Conservation (phyloP, 768 basidiomycete genomes). For the Chiua virens region DNA sequence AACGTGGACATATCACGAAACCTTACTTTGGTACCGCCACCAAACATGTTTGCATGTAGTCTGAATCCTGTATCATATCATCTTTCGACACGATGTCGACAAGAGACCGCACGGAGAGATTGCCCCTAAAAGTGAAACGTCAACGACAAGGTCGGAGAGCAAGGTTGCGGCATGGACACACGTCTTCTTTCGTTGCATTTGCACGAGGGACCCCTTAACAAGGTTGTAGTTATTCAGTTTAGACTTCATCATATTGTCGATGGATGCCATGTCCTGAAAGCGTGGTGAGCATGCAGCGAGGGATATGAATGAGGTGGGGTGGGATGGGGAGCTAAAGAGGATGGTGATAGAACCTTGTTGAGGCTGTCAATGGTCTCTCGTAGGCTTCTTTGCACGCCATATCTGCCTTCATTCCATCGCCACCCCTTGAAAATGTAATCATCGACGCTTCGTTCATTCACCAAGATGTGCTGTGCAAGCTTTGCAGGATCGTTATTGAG, state of each 20-base stretch:
- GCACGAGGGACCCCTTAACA: conserved; percentile 87
- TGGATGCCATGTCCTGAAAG: conserved; percentile 81
- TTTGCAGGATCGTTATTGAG: conserved; percentile 84
- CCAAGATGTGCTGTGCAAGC: conserved; percentile 70
- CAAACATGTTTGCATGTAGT: conserved; percentile 89
- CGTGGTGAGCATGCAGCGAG: conserved; percentile 24
- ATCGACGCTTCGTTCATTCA: conserved; percentile 79
- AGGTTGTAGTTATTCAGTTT: conserved; percentile 92
- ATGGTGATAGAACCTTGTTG: conserved; percentile 61
- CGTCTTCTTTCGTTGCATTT: conserved; percentile 95
- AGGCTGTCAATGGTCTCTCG: conserved; percentile 83
- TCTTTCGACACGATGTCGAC: conserved; percentile 81
- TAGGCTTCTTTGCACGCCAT: conserved; percentile 78
- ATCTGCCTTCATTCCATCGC: conserved; percentile 94
- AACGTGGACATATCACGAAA: conserved; percentile 10
- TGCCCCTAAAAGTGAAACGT: conserved; percentile 59
- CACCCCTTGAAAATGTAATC: conserved; percentile 78
- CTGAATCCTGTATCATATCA: conserved; percentile 84
- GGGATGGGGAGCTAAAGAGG: conserved; percentile 8
- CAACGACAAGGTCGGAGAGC: conserved; percentile 3
- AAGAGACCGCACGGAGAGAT: conserved; percentile 88
- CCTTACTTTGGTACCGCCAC: conserved; percentile 93
- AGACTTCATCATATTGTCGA: conserved; percentile 91
- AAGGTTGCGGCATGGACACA: conserved; percentile 37
- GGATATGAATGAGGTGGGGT: conserved; percentile 19